Base-by-base conservation (phyloP, 768 basidiomycete genomes). In the Hemileccinum rubropunctum region DNA sequence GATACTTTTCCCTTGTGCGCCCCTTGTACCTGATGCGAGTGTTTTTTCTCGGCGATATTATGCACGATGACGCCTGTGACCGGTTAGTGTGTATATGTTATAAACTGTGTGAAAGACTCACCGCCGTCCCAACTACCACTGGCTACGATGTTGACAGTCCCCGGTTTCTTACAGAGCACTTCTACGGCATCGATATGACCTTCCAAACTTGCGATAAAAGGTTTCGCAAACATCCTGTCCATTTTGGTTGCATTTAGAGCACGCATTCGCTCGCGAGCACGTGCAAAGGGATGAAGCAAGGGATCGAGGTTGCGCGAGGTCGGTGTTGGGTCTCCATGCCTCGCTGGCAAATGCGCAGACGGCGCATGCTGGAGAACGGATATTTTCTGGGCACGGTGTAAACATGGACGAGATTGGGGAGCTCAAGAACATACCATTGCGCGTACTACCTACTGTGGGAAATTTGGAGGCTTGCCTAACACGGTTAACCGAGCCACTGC, bases 91-190 rank as follows among this genome's bases (percentile, higher is more conserved):
- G 5, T 10, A 43, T 6, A 28, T 14, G 6, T 13, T 23, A 38
- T 50, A 27, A 10, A 3, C 23, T 33, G 52, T 2, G 18, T 38
- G 2, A 45, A 42, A 44, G 54, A 79, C 84, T 65, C 56, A 92
- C 91, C 90, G 73, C 97, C 97, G 66, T 98, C 94, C 80, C 95
- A 98, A 58, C 91, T 90, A 18, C 91, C 95, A 61, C 92, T 95
- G 0, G 91, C 95, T 17, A 98, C 77, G 23, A 83, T 77, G 15
- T 82, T 83, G 20, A 97, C 72, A 1, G 87, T 81, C 15, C 83
- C 81, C 17, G 84, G 83, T 54, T 83, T 86, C 58, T 81, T 84
- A 14, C 80, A 79, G 51, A 98, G 71, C 17, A 84, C 82, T 70
- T 97, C 95, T n/a, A 98, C 86, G 15, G 93, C 92, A 65, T 98